Evolutionary conservation across 2,329 filamentous ascomycete genomes (phyloP).

Genomic region (Sphaerulina musiva): DNA sequence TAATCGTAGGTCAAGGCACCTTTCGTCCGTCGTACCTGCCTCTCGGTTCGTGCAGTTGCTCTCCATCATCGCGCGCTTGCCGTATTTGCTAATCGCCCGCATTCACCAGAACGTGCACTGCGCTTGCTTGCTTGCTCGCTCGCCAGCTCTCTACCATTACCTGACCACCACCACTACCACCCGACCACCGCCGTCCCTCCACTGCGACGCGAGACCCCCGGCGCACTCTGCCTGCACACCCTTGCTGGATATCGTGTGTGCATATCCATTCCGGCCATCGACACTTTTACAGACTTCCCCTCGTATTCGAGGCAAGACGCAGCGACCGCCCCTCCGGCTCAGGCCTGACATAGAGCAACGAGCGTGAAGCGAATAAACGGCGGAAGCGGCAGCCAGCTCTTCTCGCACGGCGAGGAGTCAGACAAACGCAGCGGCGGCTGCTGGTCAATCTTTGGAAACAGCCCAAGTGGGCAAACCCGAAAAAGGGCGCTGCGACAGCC

Average conservation of each 20-base stretch:
- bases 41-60: neutral
- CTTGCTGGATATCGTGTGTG: neutral
- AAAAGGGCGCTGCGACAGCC: constrained; percentile 19
- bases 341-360: neutral
- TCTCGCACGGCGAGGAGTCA: constrained; percentile 10
- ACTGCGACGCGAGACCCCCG: constrained; percentile 4
- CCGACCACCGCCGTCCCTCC: neutral
- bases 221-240: neutral
- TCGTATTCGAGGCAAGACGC: neutral
- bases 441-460: constrained; percentile 22
- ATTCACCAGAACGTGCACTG: neutral
- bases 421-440: constrained; percentile 18
- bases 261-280: constrained; percentile 7
- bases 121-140: constrained; percentile 5
- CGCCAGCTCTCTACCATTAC: neutral
- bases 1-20: constrained; percentile 2
- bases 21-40: constrained; percentile 3
- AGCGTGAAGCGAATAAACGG: constrained; percentile 4
- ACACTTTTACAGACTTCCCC: constrained; percentile 5
- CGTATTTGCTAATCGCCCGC: neutral
- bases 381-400: constrained; percentile 14
- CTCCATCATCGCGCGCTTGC: neutral
- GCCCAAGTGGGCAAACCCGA: constrained; percentile 24
- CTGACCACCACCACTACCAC: constrained; percentile 1
- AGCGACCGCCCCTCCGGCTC: neutral